phyloP scores from a whole-genome alignment of 2,329 filamentous ascomycete genomes.

The Mycosphaerella arachidis region DNA sequence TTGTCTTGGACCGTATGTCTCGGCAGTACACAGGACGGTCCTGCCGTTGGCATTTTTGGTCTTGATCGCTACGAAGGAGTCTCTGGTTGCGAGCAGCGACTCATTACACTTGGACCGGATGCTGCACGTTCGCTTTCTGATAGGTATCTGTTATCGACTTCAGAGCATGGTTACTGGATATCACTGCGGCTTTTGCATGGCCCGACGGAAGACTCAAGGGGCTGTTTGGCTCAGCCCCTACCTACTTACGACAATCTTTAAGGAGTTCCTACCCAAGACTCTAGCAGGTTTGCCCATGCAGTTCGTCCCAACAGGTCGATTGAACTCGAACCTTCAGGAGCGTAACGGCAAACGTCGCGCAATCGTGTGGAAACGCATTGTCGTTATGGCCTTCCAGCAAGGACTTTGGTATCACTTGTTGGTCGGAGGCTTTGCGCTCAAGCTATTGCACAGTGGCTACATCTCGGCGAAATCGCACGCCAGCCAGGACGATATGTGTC shows the following conservation, averaged over 20 bases:
- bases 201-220: slow-evolving; percentile 1
- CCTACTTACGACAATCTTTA: neutral
- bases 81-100: neutral
- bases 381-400: neutral
- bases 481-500: neutral
- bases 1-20: slow-evolving; percentile 2
- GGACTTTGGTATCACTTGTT: slow-evolving; percentile 8
- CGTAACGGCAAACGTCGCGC: neutral
- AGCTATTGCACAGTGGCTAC: neutral
- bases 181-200: slow-evolving; percentile 6
- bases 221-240: neutral
- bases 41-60: neutral
- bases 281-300: slow-evolving; percentile 5
- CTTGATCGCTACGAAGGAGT: neutral
- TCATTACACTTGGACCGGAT: neutral
- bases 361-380: neutral
- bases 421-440: neutral
- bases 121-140: neutral
- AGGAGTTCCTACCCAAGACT: slow-evolving; percentile 1
- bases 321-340: slow-evolving; percentile 7
- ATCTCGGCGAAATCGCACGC: neutral
- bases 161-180: slow-evolving; percentile 1
- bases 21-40: neutral
- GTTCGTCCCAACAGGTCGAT: neutral
- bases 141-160: neutral